Base-by-base conservation (phyloP, 352 stramenopile species). In the Globisporangium canariense region DNA sequence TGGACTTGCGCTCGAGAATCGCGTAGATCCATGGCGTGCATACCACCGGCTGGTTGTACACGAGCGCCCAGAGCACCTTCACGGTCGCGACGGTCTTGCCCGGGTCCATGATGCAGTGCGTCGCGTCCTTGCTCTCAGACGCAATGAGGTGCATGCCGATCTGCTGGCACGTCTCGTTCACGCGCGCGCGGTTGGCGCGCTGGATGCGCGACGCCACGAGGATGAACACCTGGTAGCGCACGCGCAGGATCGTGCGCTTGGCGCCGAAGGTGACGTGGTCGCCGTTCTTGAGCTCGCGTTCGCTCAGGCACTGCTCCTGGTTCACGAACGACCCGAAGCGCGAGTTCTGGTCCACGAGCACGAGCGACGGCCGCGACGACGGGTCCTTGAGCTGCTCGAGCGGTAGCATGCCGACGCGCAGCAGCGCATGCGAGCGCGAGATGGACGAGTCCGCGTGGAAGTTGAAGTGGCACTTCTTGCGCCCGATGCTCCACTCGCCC, bases 301-400 rank as follows among this genome's bases (percentile, higher is more conserved):
- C 68, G 13, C 53, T 65, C 54, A 86, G 75, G 59, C 69, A 79
- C 51, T 92, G 81, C 50, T 92, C 73, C 40, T 89, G 74, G 66
- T 96, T 96, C 50, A 96, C 83, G 62, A 93, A 96, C 22, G 88
- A 93, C 45, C 88, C 88, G 65, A 96, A 96, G 65, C 88, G 88
- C 58, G 88, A 96, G 50, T 87, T 79, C 66, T 82, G 76, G 72
- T 96, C 88, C 65, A 85, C 76, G 43, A 96, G 75, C 60, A 84
- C 78, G 64, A 96, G 81, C 53, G 77, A 64, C 36, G 83, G 88
- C 7, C 83, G 78, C 14, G 86, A 77, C 13, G 66, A 57, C 50
- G 83, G 72, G 62, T 91, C 75, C 16, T 66, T 60, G 32, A 96
- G 69, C 58, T 96, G 78, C 67, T 88, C 71, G 14, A 58, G 30